Percentiles rank a stretch among this genome's conserved stretches.
phyloP scores from a whole-genome alignment of 2,329 filamentous ascomycete genomes.

The Alternaria conjuncta region DNA sequence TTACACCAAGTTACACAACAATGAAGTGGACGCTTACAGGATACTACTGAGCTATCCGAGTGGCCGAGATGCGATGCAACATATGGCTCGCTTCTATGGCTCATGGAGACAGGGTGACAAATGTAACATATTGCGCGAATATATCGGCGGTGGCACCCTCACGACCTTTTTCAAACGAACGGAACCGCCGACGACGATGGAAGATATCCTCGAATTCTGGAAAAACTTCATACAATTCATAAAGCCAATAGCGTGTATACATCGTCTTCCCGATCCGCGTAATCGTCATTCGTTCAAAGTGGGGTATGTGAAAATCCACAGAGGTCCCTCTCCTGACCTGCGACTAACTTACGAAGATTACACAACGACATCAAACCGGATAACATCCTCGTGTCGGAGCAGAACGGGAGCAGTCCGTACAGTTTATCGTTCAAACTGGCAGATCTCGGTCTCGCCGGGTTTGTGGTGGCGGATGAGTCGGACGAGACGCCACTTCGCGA shows the following conservation, averaged over 20 bases:
- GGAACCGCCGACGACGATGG: slow-evolving; percentile 26
- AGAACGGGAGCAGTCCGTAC: rapidly evolving
- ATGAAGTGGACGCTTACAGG: slow-evolving; percentile 19
- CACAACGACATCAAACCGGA: slow-evolving; percentile 55
- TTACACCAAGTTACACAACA: slow-evolving; percentile 13
- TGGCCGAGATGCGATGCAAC: background rate
- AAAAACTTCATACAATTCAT: slow-evolving; percentile 33
- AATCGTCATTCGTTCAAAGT: background rate
- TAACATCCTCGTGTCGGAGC: slow-evolving; percentile 48
- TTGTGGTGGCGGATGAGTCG: background rate
- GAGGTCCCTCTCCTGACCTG: rapidly evolving
- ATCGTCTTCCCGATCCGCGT: slow-evolving; percentile 17
- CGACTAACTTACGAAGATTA: slow-evolving; percentile 32
- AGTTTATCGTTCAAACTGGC: slow-evolving; percentile 47
- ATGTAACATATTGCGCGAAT: slow-evolving; percentile 48
- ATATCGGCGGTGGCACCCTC: slow-evolving; percentile 42
- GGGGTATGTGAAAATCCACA: background rate
- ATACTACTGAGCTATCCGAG: background rate
- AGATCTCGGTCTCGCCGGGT: slow-evolving; percentile 38
- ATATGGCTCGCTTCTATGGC: slow-evolving; percentile 22
- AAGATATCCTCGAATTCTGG: slow-evolving; percentile 45
- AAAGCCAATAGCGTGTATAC: slow-evolving; percentile 34
- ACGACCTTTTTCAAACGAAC: slow-evolving; percentile 31
- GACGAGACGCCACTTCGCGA: slow-evolving; percentile 4
- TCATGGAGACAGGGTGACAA: slow-evolving; percentile 21